Conservation (phyloP, 352 stramenopile species). For the Salisapilia sapeloensis region DNA sequence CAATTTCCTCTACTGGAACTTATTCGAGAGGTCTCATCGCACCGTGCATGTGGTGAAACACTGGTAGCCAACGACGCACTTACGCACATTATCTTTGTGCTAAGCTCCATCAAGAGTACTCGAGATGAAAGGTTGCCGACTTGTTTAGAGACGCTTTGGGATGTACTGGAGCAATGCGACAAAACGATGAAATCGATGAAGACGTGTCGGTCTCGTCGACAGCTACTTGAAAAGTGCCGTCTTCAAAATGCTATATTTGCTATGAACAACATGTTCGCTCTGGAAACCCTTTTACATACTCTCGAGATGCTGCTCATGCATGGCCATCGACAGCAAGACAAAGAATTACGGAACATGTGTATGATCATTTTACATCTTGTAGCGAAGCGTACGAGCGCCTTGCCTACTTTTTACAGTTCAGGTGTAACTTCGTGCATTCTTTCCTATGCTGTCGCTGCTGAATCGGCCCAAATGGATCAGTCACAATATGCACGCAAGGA, state of each 20-base stretch:
- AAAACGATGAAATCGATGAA: conserved; percentile 21
- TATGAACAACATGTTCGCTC: conserved; percentile 33
- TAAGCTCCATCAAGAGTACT: conserved; percentile 23
- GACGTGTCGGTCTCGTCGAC: conserved; percentile 25
- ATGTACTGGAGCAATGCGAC: conserved; percentile 46
- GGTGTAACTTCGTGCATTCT: conserved; percentile 40
- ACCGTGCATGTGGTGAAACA: conserved; percentile 44
- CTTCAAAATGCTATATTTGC: conserved; percentile 46
- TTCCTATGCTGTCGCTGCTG: conserved; percentile 36
- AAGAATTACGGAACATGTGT: conserved; percentile 61
- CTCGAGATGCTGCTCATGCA: conserved; percentile 33
- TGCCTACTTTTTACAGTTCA: conserved; percentile 38
- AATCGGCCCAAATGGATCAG: conserved; percentile 13
- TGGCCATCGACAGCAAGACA: conserved; percentile 56
- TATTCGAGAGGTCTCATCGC: conserved; percentile 41
- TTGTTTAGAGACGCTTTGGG: conserved; percentile 63
- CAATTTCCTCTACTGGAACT: conserved; percentile 48
- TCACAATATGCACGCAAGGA: too few species aligned
- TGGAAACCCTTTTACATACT: conserved; percentile 34
- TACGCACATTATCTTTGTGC: conserved; percentile 51
- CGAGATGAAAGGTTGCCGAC: conserved; percentile 53
- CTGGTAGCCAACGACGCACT: conserved; percentile 42
- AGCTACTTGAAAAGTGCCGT: conserved; percentile 40
- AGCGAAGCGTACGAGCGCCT: conserved; percentile 16
- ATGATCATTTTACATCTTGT: conserved; percentile 53